phyloP scores from a whole-genome alignment of 305 asterid genomes.

The Fraxinus albicans region DNA sequence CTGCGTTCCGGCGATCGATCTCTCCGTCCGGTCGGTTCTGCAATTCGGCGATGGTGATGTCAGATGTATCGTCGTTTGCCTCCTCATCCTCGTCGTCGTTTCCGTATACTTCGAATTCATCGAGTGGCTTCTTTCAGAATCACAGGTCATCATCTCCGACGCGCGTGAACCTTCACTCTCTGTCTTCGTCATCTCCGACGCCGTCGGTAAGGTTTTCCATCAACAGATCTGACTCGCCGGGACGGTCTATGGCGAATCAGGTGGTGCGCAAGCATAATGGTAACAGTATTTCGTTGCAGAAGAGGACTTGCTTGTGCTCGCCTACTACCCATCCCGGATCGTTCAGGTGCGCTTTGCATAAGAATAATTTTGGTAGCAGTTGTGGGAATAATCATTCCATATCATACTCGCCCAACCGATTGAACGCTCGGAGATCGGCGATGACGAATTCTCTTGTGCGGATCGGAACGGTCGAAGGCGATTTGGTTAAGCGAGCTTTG shows the following conservation, averaged over 20 bases:
- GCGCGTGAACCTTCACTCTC: slow-evolving; percentile 69
- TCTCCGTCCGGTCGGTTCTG: slow-evolving; percentile 43
- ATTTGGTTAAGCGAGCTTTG: slow-evolving; percentile 76
- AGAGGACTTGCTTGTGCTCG: slow-evolving; percentile 77
- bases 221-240: slow-evolving; percentile 67
- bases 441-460: slow-evolving; percentile 97
- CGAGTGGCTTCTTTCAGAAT: slow-evolving; percentile 40
- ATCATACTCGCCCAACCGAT: slow-evolving; percentile 60
- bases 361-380: slow-evolving; percentile 31
- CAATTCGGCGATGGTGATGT: slow-evolving; percentile 27
- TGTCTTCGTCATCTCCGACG: slow-evolving; percentile 44
- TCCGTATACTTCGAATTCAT: slow-evolving; percentile 41
- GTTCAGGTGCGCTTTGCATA: slow-evolving; percentile 77
- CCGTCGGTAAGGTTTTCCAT: slow-evolving; percentile 67
- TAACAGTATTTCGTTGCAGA: slow-evolving; percentile 24
- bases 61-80: slow-evolving; percentile 27
- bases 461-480: slow-evolving; percentile 92
- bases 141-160: slow-evolving; percentile 73
- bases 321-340: slow-evolving; percentile 89
- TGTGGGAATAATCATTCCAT: slow-evolving; percentile 31
- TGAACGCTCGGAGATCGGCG: slow-evolving; percentile 93
- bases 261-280: slow-evolving; percentile 52
- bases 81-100: slow-evolving; percentile 30
- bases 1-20: slow-evolving; percentile 44
- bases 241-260: slow-evolving; percentile 55